Percentiles rank a stretch among this genome's conserved stretches.
Evolutionary conservation across 2,329 filamentous ascomycete species (phyloP).

Genomic region (Cercospora berteroae): DNA sequence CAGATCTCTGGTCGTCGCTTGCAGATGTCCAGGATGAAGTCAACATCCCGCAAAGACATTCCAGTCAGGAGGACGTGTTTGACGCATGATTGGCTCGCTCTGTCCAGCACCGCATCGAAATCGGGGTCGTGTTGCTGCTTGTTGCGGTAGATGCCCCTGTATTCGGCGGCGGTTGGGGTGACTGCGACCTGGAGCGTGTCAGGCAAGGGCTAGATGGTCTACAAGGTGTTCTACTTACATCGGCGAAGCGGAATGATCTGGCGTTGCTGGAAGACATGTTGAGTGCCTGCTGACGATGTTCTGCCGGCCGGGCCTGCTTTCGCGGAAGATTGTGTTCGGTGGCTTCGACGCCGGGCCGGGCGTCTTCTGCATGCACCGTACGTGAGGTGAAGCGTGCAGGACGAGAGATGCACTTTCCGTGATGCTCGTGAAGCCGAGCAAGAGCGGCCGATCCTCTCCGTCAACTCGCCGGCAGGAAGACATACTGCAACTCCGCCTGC

Average conservation of each 20-base stretch:
- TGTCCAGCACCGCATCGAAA: slow-evolving; percentile 44
- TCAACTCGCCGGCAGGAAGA: not conserved
- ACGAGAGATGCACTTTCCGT: not conserved
- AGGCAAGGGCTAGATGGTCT: not conserved
- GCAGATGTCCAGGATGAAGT: slow-evolving; percentile 31
- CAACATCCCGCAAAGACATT: slow-evolving; percentile 45
- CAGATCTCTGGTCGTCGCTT: slow-evolving; percentile 35
- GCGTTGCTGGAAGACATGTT: not conserved
- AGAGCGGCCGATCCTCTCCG: not conserved
- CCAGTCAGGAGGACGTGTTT: slow-evolving; percentile 41
- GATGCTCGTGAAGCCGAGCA: not conserved
- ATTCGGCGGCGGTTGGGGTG: slow-evolving; percentile 43
- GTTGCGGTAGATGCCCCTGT: slow-evolving; percentile 51
- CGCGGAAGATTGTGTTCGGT: not conserved
- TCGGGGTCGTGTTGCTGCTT: slow-evolving; percentile 52
- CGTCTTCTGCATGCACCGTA: not conserved
- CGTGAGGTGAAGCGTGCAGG: not conserved
- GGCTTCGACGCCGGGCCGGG: not conserved
- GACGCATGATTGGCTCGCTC: slow-evolving; percentile 45
- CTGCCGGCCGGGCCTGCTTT: not conserved
- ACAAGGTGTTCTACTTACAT: not conserved
- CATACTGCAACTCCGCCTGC: not conserved
- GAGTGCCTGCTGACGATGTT: not conserved
- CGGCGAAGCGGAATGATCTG: not conserved
- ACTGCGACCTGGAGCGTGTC: slow-evolving; percentile 32